A percentile compares a stretch with the other conserved stretches of the same genome.
These are phyloP conservation scores for Daldinia loculata DNA, from an alignment of 495 filamentous ascomycete genomes.

Conservation along the genomic window DNA sequence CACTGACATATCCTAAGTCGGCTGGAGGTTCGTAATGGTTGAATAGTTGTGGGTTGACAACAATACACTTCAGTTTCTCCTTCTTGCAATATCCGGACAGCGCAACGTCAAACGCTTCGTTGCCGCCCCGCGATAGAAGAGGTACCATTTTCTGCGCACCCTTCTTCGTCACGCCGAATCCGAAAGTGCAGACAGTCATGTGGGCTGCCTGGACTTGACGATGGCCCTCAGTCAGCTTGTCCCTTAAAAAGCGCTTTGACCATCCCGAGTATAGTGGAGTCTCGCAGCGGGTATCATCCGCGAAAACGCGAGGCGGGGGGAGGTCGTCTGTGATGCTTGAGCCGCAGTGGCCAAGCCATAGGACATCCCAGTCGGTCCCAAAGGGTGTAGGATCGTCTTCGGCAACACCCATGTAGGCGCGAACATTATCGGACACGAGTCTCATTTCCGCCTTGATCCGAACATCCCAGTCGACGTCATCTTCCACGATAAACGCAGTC, in stretches of 20 bases:
- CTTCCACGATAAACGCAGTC: slow-evolving; percentile 59
- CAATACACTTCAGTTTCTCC: slow-evolving; percentile 26
- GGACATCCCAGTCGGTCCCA: slow-evolving; percentile 57
- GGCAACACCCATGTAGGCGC: slow-evolving; percentile 25
- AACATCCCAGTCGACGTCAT: slow-evolving; percentile 61
- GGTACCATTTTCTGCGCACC: slow-evolving; percentile 40
- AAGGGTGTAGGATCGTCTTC: slow-evolving; percentile 50
- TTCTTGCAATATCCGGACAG: slow-evolving; percentile 26
- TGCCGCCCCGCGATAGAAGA: slow-evolving; percentile 23
- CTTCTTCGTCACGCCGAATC: slow-evolving; percentile 49
- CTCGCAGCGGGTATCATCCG: slow-evolving; percentile 33
- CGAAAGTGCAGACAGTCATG: slow-evolving; percentile 58
- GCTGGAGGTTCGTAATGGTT: slow-evolving; percentile 42
- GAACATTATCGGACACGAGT: slow-evolving; percentile 49
- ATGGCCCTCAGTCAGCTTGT: slow-evolving; percentile 25
- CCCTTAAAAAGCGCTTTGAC: slow-evolving; percentile 31
- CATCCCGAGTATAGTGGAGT: slow-evolving; percentile 32
- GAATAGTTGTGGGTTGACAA: slow-evolving; percentile 40
- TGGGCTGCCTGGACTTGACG: slow-evolving; percentile 51
- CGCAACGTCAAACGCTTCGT: slow-evolving; percentile 38
- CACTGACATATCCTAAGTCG: slow-evolving; percentile 28
- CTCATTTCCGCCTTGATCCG: slow-evolving; percentile 52
- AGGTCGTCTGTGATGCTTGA: slow-evolving; percentile 32
- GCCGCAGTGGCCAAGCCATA: slow-evolving; percentile 62
- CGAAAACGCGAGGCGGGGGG: slow-evolving; percentile 18